Base-by-base conservation (phyloP, 75 land plant species). In the Pseudotsuga menziesii region DNA sequence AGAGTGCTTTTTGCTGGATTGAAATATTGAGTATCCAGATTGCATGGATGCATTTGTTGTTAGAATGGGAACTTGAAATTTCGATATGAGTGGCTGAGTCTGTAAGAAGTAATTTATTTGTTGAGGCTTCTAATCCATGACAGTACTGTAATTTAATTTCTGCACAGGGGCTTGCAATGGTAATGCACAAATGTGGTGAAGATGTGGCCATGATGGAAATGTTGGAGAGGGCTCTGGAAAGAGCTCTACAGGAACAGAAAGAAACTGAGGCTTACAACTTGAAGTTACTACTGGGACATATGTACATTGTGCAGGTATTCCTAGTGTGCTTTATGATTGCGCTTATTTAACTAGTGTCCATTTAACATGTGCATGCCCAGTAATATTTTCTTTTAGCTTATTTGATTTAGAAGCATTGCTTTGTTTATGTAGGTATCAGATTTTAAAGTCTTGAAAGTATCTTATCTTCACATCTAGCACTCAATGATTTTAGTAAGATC, bases 261-360 rank as follows among this genome's bases (percentile, higher is more conserved):
- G 88, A 87, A 41, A 83, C 73, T 22, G 93, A 91, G 56, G 89
- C 85, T 75, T 78, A 91, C 41, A 91, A 82, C 71, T 81, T 91
- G 56, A 81, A 78, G 63, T 85, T 89, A 54, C 74, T 91, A 32
- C 83, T 89, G 77, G 93, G 88, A 64, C 89, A 89, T 77, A 87
- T 87, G 83, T 89, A 89, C 77, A 83, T 86, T 57, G 86, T 89
- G 55, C 74, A 91, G 91, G 93, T 91, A 69, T 6, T 52, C 22
- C 27, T 12, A 25, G 22, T n/a, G 32, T 61, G 23, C 16, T 36
- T 19, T n/a, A 26, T 22, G 29, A 48, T 44, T 5, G 57, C 23
- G 4, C 59, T 59, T 36, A 4, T 4, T 35, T 55, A 22, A 57
- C 64, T 41, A 58, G 25, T n/a, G 54, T 54, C 27, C 25, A 16